Evolutionary conservation across 768 basidiomycete genomes (phyloP).

Genomic region (Guyanaporus albipodus): DNA sequence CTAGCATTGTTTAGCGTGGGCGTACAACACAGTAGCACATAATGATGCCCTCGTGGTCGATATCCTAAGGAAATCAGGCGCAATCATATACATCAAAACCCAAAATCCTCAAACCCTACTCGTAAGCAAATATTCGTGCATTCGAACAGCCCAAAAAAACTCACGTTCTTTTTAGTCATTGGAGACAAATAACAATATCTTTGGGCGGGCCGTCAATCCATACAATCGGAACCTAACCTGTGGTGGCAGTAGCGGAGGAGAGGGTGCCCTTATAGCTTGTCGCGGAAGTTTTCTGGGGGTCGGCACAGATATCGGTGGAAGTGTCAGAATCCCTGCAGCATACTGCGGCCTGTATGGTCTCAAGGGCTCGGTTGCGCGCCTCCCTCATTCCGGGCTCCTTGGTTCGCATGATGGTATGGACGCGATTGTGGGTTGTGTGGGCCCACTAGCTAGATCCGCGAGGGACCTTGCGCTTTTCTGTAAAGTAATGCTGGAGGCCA

Average conservation of each 20-base stretch:
- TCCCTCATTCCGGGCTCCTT: constrained; percentile 48
- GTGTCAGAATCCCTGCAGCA: constrained; percentile 41
- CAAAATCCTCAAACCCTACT: constrained; percentile 48
- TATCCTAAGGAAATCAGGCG: constrained; percentile 43
- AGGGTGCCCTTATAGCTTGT: constrained; percentile 42
- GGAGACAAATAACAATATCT: constrained; percentile 49
- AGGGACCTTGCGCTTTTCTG: constrained; percentile 49
- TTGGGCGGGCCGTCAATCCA: constrained; percentile 70
- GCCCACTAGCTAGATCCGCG: constrained; percentile 46
- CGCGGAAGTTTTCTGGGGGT: constrained; percentile 39
- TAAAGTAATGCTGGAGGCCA: constrained; percentile 40
- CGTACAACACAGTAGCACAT: constrained; percentile 34
- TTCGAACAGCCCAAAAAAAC: neutral
- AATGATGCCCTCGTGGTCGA: constrained; percentile 42
- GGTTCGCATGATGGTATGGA: constrained; percentile 54
- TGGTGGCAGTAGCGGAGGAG: constrained; percentile 49
- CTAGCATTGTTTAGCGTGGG: constrained; percentile 34
- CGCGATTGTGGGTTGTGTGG: constrained; percentile 46
- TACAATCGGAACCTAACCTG: constrained; percentile 42
- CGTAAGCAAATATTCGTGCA: constrained; percentile 31
- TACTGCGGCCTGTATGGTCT: constrained; percentile 41
- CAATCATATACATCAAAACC: constrained; percentile 44
- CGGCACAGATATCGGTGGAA: constrained; percentile 50
- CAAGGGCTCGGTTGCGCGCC: constrained; percentile 45
- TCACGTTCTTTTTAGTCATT: constrained; percentile 36